Conservation (phyloP, 495 filamentous ascomycete species). For the Evernia prunastri region DNA sequence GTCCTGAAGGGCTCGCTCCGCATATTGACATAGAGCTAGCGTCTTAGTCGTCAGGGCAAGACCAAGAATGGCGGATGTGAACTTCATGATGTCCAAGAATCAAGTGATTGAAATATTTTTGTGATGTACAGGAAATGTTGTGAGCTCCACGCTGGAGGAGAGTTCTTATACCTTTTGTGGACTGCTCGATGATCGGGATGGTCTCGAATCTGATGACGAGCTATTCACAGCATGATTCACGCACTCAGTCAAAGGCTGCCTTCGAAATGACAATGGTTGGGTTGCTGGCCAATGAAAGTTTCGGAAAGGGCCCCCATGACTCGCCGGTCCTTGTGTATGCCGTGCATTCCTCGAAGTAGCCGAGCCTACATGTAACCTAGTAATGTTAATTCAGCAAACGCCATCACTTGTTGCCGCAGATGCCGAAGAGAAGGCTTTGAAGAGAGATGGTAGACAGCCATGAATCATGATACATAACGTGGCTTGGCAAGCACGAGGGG, state of each 20-base stretch:
- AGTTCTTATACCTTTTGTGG: background rate
- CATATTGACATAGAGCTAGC: constrained; percentile 16
- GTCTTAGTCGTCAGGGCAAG: background rate
- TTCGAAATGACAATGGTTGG: background rate
- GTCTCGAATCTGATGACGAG: background rate
- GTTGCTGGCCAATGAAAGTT: background rate
- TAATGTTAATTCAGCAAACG: background rate
- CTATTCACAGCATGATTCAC: background rate
- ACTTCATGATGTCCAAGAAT: constrained; percentile 8
- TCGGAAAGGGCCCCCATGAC: background rate
- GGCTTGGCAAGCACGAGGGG: background rate
- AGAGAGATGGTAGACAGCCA: too few species aligned
- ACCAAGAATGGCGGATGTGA: constrained; percentile 4
- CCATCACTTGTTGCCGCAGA: too few species aligned
- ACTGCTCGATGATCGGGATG: background rate
- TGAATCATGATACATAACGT: background rate
- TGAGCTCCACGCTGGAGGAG: background rate
- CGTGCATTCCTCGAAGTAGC: background rate
- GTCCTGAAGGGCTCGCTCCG: constrained; percentile 15
- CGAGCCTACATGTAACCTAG: background rate
- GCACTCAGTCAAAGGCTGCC: background rate
- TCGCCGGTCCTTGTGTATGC: background rate
- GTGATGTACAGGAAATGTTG: background rate
- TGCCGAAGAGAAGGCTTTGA: too few species aligned
- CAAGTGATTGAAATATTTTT: background rate